These are phyloP conservation scores for Saturnispora gosingensis DNA, from an alignment of 805 yeast species.

Conservation along the genomic window DNA sequence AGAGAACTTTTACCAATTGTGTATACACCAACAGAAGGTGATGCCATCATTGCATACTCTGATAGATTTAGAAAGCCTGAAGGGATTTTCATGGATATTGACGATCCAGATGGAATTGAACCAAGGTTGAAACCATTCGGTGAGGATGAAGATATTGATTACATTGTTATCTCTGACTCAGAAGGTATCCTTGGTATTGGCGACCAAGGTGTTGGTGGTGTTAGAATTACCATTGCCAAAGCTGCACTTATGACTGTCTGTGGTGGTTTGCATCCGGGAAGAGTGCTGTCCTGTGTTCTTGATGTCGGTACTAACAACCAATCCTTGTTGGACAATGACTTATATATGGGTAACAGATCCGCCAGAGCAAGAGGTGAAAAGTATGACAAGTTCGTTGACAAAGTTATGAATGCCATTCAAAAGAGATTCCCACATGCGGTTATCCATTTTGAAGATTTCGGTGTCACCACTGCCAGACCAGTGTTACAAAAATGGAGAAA, in stretches of 20 bases:
- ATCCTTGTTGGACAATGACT: slow-evolving; percentile 66
- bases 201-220: slow-evolving; percentile 97
- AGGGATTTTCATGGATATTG: slow-evolving; percentile 87
- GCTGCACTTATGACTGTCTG: slow-evolving; percentile 92
- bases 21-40: slow-evolving; percentile 92
- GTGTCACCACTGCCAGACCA: slow-evolving; percentile 82
- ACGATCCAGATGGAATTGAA: slow-evolving; percentile 71
- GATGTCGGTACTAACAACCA: slow-evolving; percentile 94
- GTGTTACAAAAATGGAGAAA: slow-evolving; percentile 68
- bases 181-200: slow-evolving; percentile 97
- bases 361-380: slow-evolving; percentile 78
- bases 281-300: slow-evolving; percentile 82
- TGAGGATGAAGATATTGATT: slow-evolving; percentile 82
- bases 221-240: slow-evolving; percentile 86
- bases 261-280: slow-evolving; percentile 93
- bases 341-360: slow-evolving; percentile 88
- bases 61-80: slow-evolving; percentile 90
- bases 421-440: slow-evolving; percentile 82
- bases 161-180: slow-evolving; percentile 90
- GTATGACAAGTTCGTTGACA: slow-evolving; percentile 77
- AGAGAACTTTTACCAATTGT: slow-evolving; percentile 80
- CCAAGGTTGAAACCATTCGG: slow-evolving; percentile 71
- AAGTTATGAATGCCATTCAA: slow-evolving; percentile 63
- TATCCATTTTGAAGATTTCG: slow-evolving; percentile 94
- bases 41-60: slow-evolving; percentile 89